Conservation (phyloP, 306 rosid genomes). For the Castanea crenata region DNA sequence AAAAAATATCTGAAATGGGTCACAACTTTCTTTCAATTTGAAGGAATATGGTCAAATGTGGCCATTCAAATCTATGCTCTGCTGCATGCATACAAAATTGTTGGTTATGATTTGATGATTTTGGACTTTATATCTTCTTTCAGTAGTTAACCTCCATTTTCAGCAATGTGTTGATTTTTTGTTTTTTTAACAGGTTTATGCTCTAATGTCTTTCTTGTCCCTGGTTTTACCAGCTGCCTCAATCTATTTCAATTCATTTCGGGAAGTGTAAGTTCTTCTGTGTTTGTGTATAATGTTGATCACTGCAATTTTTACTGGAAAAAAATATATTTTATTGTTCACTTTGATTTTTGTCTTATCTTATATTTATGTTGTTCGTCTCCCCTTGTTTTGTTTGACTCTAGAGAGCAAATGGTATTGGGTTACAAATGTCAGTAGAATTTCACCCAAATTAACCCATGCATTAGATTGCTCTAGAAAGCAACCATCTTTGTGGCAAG, state of each 20-base stretch:
- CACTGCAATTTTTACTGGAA: conserved; percentile 17
- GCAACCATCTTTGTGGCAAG: not conserved
- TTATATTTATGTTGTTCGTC: conserved; percentile 4
- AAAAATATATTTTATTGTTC: conserved; percentile 7
- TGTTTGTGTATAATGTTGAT: conserved; percentile 9
- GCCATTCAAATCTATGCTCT: not conserved
- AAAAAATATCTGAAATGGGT: not conserved
- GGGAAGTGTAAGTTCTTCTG: conserved; percentile 85
- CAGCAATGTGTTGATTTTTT: not conserved
- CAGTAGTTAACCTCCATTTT: not conserved
- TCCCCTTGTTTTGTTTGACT: conserved; percentile 10
- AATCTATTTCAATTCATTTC: conserved; percentile 82
- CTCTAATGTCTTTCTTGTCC: conserved; percentile 88
- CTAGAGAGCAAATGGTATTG: not conserved
- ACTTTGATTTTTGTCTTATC: not conserved
- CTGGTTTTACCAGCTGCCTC: conserved; percentile 70
- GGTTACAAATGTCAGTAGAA: not conserved
- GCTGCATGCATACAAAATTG: not conserved
- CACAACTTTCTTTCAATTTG: not conserved
- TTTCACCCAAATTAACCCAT: not conserved
- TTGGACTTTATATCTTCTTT: not conserved
- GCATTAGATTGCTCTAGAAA: not conserved
- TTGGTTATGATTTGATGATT: not conserved
- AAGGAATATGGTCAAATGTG: not conserved
- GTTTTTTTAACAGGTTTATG: conserved; percentile 68